phyloP scores from a whole-genome alignment of 108 stramenopile genomes.

The Nannochloropsis salina region DNA sequence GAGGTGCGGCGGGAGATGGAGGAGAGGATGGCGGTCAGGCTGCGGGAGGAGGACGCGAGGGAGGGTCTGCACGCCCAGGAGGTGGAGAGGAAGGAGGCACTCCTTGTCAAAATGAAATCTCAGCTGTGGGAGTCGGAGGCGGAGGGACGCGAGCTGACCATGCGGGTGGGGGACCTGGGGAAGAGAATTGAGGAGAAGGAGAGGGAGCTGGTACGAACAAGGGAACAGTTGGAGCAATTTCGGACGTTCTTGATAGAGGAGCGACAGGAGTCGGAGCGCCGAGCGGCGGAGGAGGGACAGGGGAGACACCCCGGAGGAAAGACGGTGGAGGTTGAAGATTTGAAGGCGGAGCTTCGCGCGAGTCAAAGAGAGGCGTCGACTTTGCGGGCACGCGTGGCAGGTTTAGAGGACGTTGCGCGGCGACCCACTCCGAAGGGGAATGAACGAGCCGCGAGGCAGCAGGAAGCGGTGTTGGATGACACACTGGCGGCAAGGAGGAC shows the following conservation, averaged over 20 bases:
- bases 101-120: background rate
- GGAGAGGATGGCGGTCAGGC: background rate
- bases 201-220: background rate
- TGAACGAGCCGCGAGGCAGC: background rate
- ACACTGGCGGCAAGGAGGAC: background rate
- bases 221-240: background rate
- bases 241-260: background rate
- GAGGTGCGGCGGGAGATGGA: background rate
- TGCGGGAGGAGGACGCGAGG: background rate
- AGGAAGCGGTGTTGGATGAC: background rate
- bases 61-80: background rate
- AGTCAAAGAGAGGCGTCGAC: background rate
- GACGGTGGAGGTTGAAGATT: background rate
- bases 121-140: conserved; percentile 9
- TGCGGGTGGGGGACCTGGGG: background rate
- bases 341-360: background rate
- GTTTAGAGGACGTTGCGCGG: background rate
- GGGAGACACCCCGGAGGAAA: background rate
- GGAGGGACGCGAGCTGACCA: background rate
- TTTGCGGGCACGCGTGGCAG: background rate
- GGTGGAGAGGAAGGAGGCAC: background rate
- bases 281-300: background rate
- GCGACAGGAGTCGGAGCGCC: background rate
- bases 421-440: background rate
- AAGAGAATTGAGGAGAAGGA: background rate